Conservation (phyloP, 2,329 filamentous ascomycete genomes). For the Allantophomopsis cytisporea region DNA sequence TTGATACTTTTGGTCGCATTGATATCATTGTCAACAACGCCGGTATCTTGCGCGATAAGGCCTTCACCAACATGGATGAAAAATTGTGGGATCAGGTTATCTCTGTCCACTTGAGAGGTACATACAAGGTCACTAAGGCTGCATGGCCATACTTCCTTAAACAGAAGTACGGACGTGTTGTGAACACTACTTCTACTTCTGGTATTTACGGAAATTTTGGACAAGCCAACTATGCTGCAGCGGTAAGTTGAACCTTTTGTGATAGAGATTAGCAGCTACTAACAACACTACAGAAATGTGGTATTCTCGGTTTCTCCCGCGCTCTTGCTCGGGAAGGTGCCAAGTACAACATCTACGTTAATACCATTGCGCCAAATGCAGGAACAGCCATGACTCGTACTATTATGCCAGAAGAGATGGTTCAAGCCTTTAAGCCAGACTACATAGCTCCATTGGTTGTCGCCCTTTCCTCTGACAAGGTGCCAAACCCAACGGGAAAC, state of each 20-base stretch:
- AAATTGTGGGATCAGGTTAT: slow-evolving; percentile 84
- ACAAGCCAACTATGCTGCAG: slow-evolving; percentile 92
- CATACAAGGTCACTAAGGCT: slow-evolving; percentile 93
- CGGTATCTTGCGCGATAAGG: slow-evolving; percentile 94
- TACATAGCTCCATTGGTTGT: slow-evolving; percentile 92
- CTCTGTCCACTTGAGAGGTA: slow-evolving; percentile 85
- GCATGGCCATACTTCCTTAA: slow-evolving; percentile 97
- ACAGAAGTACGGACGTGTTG: slow-evolving; percentile 93
- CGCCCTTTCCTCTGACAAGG: slow-evolving; percentile 72
- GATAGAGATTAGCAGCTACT: slow-evolving; percentile 6
- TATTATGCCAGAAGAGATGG: slow-evolving; percentile 91
- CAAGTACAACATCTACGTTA: slow-evolving; percentile 97
- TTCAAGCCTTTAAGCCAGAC: slow-evolving; percentile 98
- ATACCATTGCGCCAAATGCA: slow-evolving; percentile 95
- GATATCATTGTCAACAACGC: slow-evolving; percentile 98
- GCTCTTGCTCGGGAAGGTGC: slow-evolving; percentile 83
- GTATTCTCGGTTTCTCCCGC: slow-evolving; percentile 90
- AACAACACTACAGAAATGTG: slow-evolving; percentile 50
- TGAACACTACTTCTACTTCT: slow-evolving; percentile 94
- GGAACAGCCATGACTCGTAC: slow-evolving; percentile 91
- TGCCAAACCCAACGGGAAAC: slow-evolving; percentile 73
- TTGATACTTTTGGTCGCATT: slow-evolving; percentile 85
- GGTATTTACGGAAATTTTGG: slow-evolving; percentile 99
- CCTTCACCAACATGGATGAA: slow-evolving; percentile 96
- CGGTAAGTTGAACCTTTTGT: slow-evolving; percentile 41